Base-by-base conservation (phyloP, 257 asterid genomes). In the Nemophila menziesii region DNA sequence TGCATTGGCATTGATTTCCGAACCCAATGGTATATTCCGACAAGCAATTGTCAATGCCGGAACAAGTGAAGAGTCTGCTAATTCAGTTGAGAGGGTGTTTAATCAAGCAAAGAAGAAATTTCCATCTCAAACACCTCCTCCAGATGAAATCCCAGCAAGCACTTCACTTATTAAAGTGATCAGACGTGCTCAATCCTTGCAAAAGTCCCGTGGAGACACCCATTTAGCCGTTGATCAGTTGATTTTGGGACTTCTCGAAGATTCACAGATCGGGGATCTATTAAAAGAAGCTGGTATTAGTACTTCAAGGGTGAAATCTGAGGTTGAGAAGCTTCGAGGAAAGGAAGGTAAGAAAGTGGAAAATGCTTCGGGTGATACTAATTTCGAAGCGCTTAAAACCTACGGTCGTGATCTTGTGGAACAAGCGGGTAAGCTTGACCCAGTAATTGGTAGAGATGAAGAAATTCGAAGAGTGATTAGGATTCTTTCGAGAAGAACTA, bases 351-450 rank as follows among this genome's bases (percentile, higher is more conserved):
- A 36, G 16, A 62, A 50, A 38, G 64, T 62, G 24, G 69, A 62
- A 15, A 62, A 55, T 62, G 69, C 69, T 43, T 44, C 69, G 1
- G 66, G 71, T 8, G 71, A 64, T 9, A 23, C 66, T 3, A 52
- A 43, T 14, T 58, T 64, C 15, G 62, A 64, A 15, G 71, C 71
- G 1, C 23, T 64, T 26, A 64, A 58, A 20, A 58, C 66, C 0
- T 64, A 64, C 18, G 71, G 71, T 22, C 62, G 58, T 7, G 66
- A 64, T 43, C 65, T 64, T 12, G 71, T 64, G 3, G 71, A 64
- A 15, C 40, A 42, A 39, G 62, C 63, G 13, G 71, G 62, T 7
- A 64, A 64, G 49, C 63, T 53, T 8, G 71, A 64, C 49, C 71
- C 65, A 3, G 57, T 64, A 8, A 64, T 64, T 27, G 71, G 71